Conservation (phyloP, 2,329 filamentous ascomycete species). For the Sarocladium brachiariae region DNA sequence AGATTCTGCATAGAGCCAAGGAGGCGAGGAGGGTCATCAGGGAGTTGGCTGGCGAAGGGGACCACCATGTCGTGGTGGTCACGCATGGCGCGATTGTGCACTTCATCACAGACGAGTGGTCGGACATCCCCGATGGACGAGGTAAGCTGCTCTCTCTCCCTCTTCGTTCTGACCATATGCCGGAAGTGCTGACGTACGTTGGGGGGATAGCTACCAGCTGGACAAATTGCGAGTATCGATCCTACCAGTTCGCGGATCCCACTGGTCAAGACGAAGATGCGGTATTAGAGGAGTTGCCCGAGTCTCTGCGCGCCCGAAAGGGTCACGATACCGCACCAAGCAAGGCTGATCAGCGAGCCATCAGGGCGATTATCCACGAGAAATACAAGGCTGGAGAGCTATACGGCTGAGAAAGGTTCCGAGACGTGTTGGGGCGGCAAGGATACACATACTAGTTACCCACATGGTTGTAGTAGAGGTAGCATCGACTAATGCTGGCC, state of each 20-base stretch:
- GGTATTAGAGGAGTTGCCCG: slow-evolving; percentile 38
- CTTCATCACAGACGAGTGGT: slow-evolving; percentile 78
- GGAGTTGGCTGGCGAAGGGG: slow-evolving; percentile 31
- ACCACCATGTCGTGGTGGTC: slow-evolving; percentile 65
- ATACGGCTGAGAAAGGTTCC: background rate
- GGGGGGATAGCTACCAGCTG: slow-evolving; percentile 59
- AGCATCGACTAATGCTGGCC: too few species aligned
- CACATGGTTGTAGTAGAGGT: too few species aligned
- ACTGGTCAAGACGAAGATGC: slow-evolving; percentile 42
- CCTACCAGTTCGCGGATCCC: slow-evolving; percentile 55
- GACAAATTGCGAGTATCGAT: slow-evolving; percentile 66
- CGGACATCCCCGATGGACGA: slow-evolving; percentile 41
- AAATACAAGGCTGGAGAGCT: slow-evolving; percentile 18
- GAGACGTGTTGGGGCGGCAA: too few species aligned
- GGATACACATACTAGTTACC: too few species aligned
- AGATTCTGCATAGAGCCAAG: slow-evolving; percentile 55
- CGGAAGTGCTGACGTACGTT: background rate
- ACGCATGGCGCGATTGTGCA: slow-evolving; percentile 81
- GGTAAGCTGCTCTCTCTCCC: slow-evolving; percentile 25
- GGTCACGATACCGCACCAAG: slow-evolving; percentile 35
- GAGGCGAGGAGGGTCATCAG: slow-evolving; percentile 53
- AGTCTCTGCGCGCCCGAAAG: slow-evolving; percentile 39
- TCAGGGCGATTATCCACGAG: slow-evolving; percentile 31
- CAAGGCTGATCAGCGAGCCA: slow-evolving; percentile 38
- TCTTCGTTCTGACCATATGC: background rate